Conservation (phyloP, 108 stramenopile genomes). For the Aurantiochytrium sp. region DNA sequence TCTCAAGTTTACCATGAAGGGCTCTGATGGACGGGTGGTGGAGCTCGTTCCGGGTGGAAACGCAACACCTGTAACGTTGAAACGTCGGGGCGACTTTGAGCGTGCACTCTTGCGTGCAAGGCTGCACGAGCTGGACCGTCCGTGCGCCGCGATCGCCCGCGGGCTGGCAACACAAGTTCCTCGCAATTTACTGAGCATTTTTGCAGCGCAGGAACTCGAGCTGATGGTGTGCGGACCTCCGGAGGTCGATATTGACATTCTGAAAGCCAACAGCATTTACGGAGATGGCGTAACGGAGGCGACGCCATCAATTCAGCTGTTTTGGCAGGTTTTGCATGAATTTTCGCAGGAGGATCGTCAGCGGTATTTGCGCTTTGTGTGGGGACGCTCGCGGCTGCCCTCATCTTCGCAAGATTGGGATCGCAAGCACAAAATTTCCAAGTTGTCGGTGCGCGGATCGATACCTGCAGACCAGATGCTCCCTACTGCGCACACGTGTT, state of each 20-base stretch:
- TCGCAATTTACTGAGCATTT: slow-evolving; percentile 29
- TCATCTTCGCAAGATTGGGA: slow-evolving; percentile 27
- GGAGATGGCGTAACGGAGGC: slow-evolving; percentile 65
- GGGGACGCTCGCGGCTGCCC: slow-evolving; percentile 55
- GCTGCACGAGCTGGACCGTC: slow-evolving; percentile 18
- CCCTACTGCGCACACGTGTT: slow-evolving; percentile 91
- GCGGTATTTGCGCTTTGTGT: slow-evolving; percentile 56
- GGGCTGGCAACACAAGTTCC: slow-evolving; percentile 8
- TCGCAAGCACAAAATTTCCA: background rate
- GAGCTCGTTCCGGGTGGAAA: background rate
- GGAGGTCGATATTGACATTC: slow-evolving; percentile 43
- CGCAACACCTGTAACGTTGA: background rate
- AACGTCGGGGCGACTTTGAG: background rate
- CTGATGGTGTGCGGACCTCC: background rate
- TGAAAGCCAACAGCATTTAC: slow-evolving; percentile 78
- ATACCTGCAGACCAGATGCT: slow-evolving; percentile 64
- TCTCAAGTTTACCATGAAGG: background rate
- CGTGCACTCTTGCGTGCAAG: background rate
- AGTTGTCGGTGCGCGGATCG: background rate
- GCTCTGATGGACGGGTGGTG: background rate
- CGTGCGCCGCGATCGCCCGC: background rate
- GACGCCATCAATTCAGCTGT: slow-evolving; percentile 39
- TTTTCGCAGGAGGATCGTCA: slow-evolving; percentile 45
- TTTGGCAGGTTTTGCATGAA: slow-evolving; percentile 52
- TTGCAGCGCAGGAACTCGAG: background rate